Evolutionary conservation across 1,284 basidiomycete species (phyloP).

Genomic region (Ceratorhiza oryzae-sativae): DNA sequence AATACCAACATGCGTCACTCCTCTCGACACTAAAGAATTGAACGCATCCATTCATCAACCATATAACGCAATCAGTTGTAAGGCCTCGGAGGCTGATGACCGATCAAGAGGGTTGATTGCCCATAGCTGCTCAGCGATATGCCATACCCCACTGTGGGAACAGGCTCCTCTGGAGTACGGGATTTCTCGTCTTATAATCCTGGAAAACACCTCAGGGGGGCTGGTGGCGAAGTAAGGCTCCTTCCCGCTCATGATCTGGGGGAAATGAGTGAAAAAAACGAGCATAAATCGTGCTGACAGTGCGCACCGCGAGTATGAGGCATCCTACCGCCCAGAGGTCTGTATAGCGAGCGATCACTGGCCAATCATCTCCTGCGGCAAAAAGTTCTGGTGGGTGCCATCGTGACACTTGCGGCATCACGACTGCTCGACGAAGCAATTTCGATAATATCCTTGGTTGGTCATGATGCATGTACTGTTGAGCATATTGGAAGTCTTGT

Average conservation of each 20-base stretch:
- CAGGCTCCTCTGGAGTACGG: constrained; percentile 17
- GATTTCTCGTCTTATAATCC: neutral
- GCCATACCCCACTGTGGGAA: neutral
- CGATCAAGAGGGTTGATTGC: neutral
- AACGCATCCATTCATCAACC: neutral
- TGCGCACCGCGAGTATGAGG: neutral
- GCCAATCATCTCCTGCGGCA: neutral
- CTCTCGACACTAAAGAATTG: too few species aligned
- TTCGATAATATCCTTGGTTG: neutral
- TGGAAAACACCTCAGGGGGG: neutral
- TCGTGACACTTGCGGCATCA: neutral
- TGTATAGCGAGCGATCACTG: neutral
- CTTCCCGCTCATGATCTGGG: neutral
- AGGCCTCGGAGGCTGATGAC: neutral
- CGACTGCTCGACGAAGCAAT: neutral
- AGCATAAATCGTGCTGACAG: too few species aligned
- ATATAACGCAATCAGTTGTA: neutral
- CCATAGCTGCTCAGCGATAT: constrained; percentile 2
- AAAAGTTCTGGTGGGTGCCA: constrained; percentile 31
- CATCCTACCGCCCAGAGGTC: constrained; percentile 27
- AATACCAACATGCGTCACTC: too few species aligned
- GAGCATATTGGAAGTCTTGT: neutral
- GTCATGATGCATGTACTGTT: neutral
- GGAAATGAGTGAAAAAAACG: too few species aligned
- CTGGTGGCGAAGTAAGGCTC: constrained; percentile 9